Conservation (phyloP, 2,329 filamentous ascomycete species). For the Cladosporium sp. region DNA sequence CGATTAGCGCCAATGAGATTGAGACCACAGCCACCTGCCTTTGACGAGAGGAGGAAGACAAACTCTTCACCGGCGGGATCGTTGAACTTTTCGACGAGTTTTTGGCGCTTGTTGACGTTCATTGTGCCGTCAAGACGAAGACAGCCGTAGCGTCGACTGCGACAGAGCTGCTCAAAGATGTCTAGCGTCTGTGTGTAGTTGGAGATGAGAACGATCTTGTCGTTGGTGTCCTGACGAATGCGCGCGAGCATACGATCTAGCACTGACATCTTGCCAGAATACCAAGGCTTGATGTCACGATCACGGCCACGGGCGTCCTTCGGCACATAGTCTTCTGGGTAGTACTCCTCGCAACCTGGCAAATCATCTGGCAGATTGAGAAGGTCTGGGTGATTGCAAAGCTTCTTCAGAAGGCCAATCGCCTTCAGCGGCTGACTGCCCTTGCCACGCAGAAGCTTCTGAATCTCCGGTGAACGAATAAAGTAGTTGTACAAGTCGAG, state of each 20-base stretch:
- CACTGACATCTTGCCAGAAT: conserved; percentile 97
- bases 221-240: conserved; percentile 92
- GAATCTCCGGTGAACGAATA: conserved; percentile 91
- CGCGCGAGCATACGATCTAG: conserved; percentile 91
- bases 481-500: conserved; percentile 94
- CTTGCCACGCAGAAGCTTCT: conserved; percentile 84
- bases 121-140: conserved; percentile 93
- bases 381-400: conserved; percentile 96
- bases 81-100: conserved; percentile 97
- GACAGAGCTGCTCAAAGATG: conserved; percentile 87
- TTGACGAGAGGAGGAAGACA: conserved; percentile 92
- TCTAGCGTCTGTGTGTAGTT: conserved; percentile 98
- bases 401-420: conserved; percentile 93
- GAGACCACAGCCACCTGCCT: conserved; percentile 93
- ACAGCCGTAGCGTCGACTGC: conserved; percentile 75
- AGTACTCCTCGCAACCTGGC: conserved; percentile 77
- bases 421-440: conserved; percentile 94
- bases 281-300: conserved; percentile 89
- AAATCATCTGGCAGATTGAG: conserved; percentile 78
- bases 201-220: conserved; percentile 98
- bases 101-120: conserved; percentile 95
- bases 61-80: conserved; percentile 86
- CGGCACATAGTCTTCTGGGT: conserved; percentile 81
- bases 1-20: conserved; percentile 94
- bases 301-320: conserved; percentile 85